Percentiles rank a stretch among this genome's conserved stretches.
These are phyloP conservation scores for Pseudogymnoascus sp. DNA, from an alignment of 2,329 filamentous ascomycete species.

Conservation along the genomic window DNA sequence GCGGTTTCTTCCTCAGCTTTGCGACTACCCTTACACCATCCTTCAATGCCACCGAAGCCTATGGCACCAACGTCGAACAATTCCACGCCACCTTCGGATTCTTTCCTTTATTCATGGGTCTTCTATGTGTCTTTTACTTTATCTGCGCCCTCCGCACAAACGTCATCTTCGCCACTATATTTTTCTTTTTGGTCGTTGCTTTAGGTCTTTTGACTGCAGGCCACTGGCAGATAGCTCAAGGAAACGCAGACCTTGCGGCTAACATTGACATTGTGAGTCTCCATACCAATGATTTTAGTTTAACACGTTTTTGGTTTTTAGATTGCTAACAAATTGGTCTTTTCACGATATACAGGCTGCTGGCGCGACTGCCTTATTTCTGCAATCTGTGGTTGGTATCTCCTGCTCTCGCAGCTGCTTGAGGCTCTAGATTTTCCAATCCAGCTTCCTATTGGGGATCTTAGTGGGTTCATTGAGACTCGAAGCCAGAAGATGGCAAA, in stretches of 20 bases:
- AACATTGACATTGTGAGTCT: constrained; percentile 4
- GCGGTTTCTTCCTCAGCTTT: constrained; percentile 46
- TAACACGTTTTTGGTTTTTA: neutral
- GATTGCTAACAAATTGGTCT: neutral
- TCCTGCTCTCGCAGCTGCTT: constrained; percentile 46
- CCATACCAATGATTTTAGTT: neutral
- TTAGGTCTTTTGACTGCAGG: constrained; percentile 53
- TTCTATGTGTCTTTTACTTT: constrained; percentile 59
- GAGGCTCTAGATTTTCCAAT: constrained; percentile 50
- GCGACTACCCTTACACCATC: constrained; percentile 43
- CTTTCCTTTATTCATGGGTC: constrained; percentile 56
- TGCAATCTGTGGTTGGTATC: constrained; percentile 45
- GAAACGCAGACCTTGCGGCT: neutral
- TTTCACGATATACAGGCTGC: neutral
- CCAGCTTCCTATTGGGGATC: constrained; percentile 46
- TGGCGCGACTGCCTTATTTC: constrained; percentile 43
- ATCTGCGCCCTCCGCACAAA: constrained; percentile 66
- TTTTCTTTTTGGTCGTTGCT: constrained; percentile 49
- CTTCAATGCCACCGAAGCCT: constrained; percentile 40
- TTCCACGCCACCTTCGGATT: constrained; percentile 35
- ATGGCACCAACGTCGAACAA: constrained; percentile 28
- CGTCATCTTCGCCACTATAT: constrained; percentile 61
- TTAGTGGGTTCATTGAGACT: constrained; percentile 40
- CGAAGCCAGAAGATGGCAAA: constrained; percentile 20
- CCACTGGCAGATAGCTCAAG: constrained; percentile 46